These are phyloP conservation scores for Aspergillus carlsbadensis DNA, from an alignment of 495 filamentous ascomycete species.

Conservation along the genomic window DNA sequence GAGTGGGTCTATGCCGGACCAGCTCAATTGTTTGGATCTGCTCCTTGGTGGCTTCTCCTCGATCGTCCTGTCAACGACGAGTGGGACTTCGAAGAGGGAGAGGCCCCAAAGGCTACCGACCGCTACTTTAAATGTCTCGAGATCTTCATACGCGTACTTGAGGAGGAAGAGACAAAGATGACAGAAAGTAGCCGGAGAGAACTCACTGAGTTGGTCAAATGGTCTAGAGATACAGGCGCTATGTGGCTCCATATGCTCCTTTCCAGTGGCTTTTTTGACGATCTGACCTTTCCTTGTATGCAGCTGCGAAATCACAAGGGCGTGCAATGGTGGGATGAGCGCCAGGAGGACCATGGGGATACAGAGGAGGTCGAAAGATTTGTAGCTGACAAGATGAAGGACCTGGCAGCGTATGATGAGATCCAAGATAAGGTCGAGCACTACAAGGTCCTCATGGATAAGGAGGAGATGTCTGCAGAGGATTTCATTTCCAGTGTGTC, in stretches of 20 bases:
- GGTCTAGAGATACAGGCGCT: conserved; percentile 26
- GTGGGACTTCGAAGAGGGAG: conserved; percentile 26
- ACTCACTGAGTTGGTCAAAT: conserved; percentile 32
- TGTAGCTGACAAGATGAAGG: conserved; percentile 16
- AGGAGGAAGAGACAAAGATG: conserved; percentile 35
- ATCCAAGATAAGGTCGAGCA: conserved; percentile 25
- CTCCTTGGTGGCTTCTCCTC: conserved; percentile 39
- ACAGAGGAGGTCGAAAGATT: conserved; percentile 20
- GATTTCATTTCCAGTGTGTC: conserved; percentile 26
- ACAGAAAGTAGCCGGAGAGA: conserved; percentile 24
- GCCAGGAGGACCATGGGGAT: conserved; percentile 17
- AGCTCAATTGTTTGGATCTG: conserved; percentile 33
- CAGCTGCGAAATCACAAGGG: conserved; percentile 29
- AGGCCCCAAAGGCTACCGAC: conserved; percentile 20
- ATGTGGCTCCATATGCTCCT: conserved; percentile 38
- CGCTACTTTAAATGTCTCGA: conserved; percentile 33
- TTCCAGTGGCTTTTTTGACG: conserved; percentile 29
- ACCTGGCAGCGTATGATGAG: conserved; percentile 27
- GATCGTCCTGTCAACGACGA: conserved; percentile 27
- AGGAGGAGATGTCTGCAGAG: conserved; percentile 27
- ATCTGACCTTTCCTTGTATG: conserved; percentile 27
- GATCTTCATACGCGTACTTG: conserved; percentile 29
- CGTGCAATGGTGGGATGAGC: conserved; percentile 22
- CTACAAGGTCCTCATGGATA: conserved; percentile 24
- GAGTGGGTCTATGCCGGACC: conserved; percentile 39